These are phyloP conservation scores for Phytophthora ramorum DNA, from an alignment of 352 stramenopile genomes.

Conservation along the genomic window DNA sequence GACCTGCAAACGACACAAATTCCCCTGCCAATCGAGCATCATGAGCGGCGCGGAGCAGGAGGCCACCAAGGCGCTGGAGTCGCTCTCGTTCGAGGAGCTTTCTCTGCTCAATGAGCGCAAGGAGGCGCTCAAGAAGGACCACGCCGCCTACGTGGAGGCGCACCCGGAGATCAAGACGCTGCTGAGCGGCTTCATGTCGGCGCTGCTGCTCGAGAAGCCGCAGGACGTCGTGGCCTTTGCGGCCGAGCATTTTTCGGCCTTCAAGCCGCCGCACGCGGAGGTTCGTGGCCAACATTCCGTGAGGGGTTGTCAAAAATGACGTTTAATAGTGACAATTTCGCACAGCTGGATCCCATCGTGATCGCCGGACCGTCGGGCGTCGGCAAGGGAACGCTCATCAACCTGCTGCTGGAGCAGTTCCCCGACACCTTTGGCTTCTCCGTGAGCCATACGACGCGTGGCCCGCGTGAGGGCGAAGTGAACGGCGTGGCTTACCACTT, in stretches of 20 bases:
- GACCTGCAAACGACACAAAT: neutral
- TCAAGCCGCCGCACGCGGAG: conserved; percentile 58
- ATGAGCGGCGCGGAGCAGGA: conserved; percentile 41
- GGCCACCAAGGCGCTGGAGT: conserved; percentile 64
- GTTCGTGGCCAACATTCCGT: conserved; percentile 23
- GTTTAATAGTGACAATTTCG: neutral
- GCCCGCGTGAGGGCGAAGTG: conserved; percentile 93
- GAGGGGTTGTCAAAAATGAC: neutral
- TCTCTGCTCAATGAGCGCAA: conserved; percentile 89
- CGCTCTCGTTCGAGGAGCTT: conserved; percentile 86
- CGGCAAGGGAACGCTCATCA: conserved; percentile 97
- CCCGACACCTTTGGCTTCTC: conserved; percentile 94
- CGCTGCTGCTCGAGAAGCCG: conserved; percentile 89
- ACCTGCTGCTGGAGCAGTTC: conserved; percentile 88
- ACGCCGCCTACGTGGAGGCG: conserved; percentile 79
- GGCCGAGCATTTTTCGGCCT: conserved; percentile 79
- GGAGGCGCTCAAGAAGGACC: conserved; percentile 86
- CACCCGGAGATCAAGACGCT: conserved; percentile 92
- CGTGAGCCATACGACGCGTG: conserved; percentile 97
- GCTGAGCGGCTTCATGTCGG: conserved; percentile 87
- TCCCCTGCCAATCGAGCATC: neutral
- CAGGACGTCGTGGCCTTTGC: conserved; percentile 84
- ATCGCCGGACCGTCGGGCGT: conserved; percentile 92
- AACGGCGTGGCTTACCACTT: conserved; percentile 98
- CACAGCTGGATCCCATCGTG: conserved; percentile 84